Evolutionary conservation across 129 eudicot species (phyloP), one percentile per base, ranked within the genome.

Genomic region (Arctium lappa): DNA sequence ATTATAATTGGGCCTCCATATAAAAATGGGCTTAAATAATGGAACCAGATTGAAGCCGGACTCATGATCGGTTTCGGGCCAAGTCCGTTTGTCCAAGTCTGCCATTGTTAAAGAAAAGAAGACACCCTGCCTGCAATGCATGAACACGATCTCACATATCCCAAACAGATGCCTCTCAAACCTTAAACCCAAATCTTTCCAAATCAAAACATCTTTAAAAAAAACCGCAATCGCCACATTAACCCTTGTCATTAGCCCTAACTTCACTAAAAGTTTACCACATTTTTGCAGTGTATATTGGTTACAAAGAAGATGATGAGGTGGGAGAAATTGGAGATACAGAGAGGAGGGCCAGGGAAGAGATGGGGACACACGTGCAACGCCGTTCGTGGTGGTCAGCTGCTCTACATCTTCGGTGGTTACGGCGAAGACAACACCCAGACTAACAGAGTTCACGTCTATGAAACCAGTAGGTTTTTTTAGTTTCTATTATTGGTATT

Each of bases 311-410:
- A 4, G 80, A 79, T 73, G 84, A 95, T 95, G 97, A 95, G 89
- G 88, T 95, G 99, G 98, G 97, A 95, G 79, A 90, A 79, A 88
- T 40, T 89, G 91, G 85, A 82, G 78, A 73, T 70, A 36, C 85
- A 77, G 29, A 77, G 65, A 50, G 79, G 91, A 66, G 97, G 95
- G 65, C 99, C 98, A 6, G 99, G 99, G 60, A 92, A 89, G 88
- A 82, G 95, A 86, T 95, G 99, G 99, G 99, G 99, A 3, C 99
- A 95, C 89, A 95, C 99, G 68, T 95, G 95, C 87, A 95, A 93
- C 89, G 93, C 98, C 88, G 86, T 95, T 56, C 85, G 89, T 79
- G 97, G 95, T 12, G 99, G 99, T n/a, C 94, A 88, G 72, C 88
- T 90, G 81, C 91, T 95, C 56, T 95, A 95, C 82, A 88, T 95